A percentile compares a stretch with the other conserved stretches of the same genome.
Conservation (phyloP, 1,284 basidiomycete genomes). For the Ceratobasidium theobromae region DNA sequence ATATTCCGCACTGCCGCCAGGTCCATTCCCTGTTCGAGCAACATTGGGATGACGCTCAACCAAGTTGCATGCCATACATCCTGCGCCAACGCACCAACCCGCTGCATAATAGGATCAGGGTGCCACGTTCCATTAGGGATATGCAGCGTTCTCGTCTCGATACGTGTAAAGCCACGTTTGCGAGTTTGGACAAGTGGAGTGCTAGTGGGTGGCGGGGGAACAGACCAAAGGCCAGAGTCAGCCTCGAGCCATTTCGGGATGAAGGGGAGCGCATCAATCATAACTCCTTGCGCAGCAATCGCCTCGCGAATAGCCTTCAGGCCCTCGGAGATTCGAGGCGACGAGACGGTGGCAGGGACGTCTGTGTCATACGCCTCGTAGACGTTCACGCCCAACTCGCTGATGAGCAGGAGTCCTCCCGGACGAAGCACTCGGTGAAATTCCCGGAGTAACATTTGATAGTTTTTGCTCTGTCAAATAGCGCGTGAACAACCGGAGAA, state of each 20-base stretch:
- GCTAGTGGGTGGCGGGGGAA: not conserved
- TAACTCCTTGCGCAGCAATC: not conserved
- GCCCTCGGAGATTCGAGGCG: not conserved
- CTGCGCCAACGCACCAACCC: slow-evolving; percentile 9
- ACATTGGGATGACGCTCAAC: slow-evolving; percentile 5
- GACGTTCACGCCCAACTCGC: not conserved
- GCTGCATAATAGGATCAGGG: not conserved
- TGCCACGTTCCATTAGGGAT: slow-evolving; percentile 7
- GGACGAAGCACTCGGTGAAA: slow-evolving; percentile 15
- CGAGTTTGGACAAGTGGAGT: not conserved
- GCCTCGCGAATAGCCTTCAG: not conserved
- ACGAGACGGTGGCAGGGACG: not conserved
- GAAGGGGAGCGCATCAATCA: not conserved
- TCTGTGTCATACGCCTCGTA: slow-evolving; percentile 15
- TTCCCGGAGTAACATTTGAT: slow-evolving; percentile 19
- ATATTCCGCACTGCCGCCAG: not conserved
- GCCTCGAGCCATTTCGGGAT: slow-evolving; percentile 9
- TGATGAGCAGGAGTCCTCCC: slow-evolving; percentile 5
- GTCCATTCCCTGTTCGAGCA: not conserved
- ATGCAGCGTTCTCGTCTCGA: not conserved
- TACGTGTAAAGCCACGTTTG: slow-evolving; percentile 6
- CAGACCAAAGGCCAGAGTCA: not conserved
- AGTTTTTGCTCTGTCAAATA: slow-evolving; percentile 17
- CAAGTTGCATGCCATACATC: slow-evolving; percentile 5
- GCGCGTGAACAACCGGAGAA: not conserved